A percentile compares a stretch with the other conserved stretches of the same genome.
phyloP scores from a whole-genome alignment of 305 asterid species.

The Ajuga reptans region DNA sequence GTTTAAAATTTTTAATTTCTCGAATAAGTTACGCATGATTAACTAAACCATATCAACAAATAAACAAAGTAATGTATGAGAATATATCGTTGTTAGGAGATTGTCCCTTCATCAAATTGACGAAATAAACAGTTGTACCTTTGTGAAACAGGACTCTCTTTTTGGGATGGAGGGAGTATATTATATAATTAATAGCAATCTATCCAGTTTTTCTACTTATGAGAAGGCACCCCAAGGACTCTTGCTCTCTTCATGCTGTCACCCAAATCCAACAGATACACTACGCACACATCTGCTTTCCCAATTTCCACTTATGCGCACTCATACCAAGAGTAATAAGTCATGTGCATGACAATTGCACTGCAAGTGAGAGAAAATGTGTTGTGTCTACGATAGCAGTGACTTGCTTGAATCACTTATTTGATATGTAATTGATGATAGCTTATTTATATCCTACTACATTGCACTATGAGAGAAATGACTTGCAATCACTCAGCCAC shows the following conservation, averaged over 20 bases:
- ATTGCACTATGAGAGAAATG: not conserved
- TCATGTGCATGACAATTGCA: not conserved
- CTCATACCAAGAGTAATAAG: not conserved
- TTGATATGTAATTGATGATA: not conserved
- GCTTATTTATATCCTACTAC: not conserved
- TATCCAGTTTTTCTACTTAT: not conserved
- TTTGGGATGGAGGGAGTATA: no score
- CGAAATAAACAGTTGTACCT: no score
- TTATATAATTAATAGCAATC: not conserved
- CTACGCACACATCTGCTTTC: not conserved
- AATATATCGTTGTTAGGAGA: no score
- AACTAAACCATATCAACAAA: no score
- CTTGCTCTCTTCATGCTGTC: not conserved
- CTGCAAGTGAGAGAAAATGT: not conserved
- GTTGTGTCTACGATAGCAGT: not conserved
- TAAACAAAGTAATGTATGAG: no score
- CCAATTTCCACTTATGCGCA: not conserved
- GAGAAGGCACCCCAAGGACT: not conserved
- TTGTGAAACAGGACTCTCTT: no score
- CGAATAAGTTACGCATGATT: no score
- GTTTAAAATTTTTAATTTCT: no score
- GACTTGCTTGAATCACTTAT: constrained; percentile 1
- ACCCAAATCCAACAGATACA: not conserved
- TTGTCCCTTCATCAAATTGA: no score
- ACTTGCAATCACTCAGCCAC: not conserved